Evolutionary conservation across 768 basidiomycete species (phyloP), one percentile per base, ranked within the genome.

Genomic region (Pisolithus microcarpus): DNA sequence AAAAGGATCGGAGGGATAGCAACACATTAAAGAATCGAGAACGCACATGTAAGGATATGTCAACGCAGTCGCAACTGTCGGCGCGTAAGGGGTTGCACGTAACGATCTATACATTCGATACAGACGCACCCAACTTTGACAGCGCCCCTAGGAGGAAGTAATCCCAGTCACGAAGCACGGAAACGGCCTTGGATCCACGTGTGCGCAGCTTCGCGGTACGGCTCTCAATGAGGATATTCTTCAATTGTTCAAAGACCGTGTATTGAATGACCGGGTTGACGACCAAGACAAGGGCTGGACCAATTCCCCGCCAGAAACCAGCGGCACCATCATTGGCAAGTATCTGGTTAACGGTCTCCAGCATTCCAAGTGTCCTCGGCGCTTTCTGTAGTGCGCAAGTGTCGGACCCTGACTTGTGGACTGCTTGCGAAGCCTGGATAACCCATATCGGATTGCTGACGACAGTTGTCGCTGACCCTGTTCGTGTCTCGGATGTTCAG

Each of bases 391-490:
- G 58, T 8, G 65, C 69, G 6, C 66, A 37, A n/a, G 56, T 46
- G 10, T 54, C 38, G 36, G 57, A 26, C 46, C 74, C 63, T 67
- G 81, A 67, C 31, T 79, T 81, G 46, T 74, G 77, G 30, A 87
- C 84, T 8, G 87, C 84, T 65, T 95, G 92, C 7, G 85, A 85
- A 5, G 91, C 92, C 65, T 98, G 93, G 19, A 98, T 76, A 44
- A 96, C 92, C 96, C 96, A 99, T 53, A 98, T 86, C 3, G 95
- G 95, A 68, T 98, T 97, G 65, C 83, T 87, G 55, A 90, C 76
- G 56, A 95, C 68, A 4, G 91, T 87, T 3, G 95, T 96, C 10
- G 87, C 87, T 39, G 87, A 86, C 37, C 93, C 94, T 91, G 52
- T 26, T 37, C 34, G 11, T 34, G 34, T 11, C 13, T 34, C 34